Evolutionary conservation across 2,329 filamentous ascomycete genomes (phyloP), one percentile per base, ranked within the genome.

Genomic region (Nigrograna mackinnonii): DNA sequence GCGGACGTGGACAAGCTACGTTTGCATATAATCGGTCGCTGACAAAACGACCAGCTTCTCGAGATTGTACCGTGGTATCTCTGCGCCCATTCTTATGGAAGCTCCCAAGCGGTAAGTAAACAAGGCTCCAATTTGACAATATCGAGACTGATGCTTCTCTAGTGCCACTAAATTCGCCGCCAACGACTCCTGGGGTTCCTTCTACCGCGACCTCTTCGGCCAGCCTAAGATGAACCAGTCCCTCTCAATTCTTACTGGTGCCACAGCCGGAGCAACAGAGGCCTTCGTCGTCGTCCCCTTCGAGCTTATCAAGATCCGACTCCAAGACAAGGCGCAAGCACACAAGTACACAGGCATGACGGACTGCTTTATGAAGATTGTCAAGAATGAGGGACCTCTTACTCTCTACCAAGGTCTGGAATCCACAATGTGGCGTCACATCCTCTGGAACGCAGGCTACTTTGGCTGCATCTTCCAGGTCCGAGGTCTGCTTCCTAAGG

Each of bases 401-500:
- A 89, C 92, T 46, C 79, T 99, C 67, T 99, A 97, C 80, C 95
- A 97, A 71, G 94, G 94, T 43, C 84, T 99, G 35, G 94, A 99
- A 77, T 92, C 88, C 48, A 99, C 94, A 42, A 77, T 97, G 75
- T 99, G 94, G 94, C 85, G 94, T 51, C 94, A 99, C 73, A 84
- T 91, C 42, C 77, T 91, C 47, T 96, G 91, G 91, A 96, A 96
- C 73, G 84, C 88, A 12, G 92, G 91, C 45, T 96, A 96, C 80
- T 99, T 99, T 70, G 94, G 94, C 63, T 95, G 91, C 73, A 99
- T 99, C 69, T 96, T 95, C 84, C 94, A 99, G 75, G 89, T 97
- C 50, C 87, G 91, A 66, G 81, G 83, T 47, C 77, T 96, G 55
- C 74, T 99, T 35, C 94, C 94, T 49, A 80, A 83, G 66, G 84